A percentile compares a stretch with the other conserved stretches of the same genome.
These are phyloP conservation scores for Cryphonectria radicalis DNA, from an alignment of 2,329 filamentous ascomycete genomes.

Conservation along the genomic window DNA sequence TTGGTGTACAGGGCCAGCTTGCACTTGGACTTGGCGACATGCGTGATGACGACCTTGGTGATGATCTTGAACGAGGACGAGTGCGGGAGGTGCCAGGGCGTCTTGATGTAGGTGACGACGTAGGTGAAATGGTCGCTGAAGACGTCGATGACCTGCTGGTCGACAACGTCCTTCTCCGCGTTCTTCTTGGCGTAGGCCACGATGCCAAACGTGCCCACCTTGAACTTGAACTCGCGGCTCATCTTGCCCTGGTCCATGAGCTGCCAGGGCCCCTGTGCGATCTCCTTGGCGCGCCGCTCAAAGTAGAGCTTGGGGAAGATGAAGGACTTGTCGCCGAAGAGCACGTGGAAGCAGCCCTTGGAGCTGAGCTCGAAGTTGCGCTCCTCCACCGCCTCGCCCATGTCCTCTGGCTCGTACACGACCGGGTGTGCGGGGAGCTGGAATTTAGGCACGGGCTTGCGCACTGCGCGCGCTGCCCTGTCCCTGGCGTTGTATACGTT, in stretches of 20 bases:
- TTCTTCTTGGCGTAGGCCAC: constrained; percentile 64
- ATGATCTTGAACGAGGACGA: constrained; percentile 78
- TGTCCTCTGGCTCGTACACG: constrained; percentile 80
- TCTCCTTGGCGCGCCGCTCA: constrained; percentile 76
- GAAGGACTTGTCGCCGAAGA: constrained; percentile 95
- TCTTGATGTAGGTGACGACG: constrained; percentile 65
- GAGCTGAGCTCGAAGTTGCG: constrained; percentile 88
- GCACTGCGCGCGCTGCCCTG: constrained; percentile 40
- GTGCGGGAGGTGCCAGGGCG: constrained; percentile 84
- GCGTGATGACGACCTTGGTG: constrained; percentile 91
- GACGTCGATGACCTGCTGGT: constrained; percentile 85
- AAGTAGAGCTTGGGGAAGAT: constrained; percentile 91
- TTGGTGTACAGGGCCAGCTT: constrained; percentile 87
- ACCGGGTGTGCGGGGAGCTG: constrained; percentile 82
- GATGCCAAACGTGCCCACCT: constrained; percentile 69
- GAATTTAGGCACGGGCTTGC: constrained; percentile 66
- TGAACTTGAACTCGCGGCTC: constrained; percentile 80
- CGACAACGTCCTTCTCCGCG: constrained; percentile 60
- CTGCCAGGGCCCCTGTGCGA: constrained; percentile 86
- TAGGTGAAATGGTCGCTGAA: constrained; percentile 76
- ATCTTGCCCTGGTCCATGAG: constrained; percentile 71
- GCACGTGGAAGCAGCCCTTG: constrained; percentile 92
- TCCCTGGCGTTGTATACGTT: constrained; percentile 44
- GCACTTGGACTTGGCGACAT: constrained; percentile 88
- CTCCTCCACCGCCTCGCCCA: constrained; percentile 76